A percentile compares a stretch with the other conserved stretches of the same genome.
Conservation (phyloP, 2,329 filamentous ascomycete species). For the Phialophora tarda region DNA sequence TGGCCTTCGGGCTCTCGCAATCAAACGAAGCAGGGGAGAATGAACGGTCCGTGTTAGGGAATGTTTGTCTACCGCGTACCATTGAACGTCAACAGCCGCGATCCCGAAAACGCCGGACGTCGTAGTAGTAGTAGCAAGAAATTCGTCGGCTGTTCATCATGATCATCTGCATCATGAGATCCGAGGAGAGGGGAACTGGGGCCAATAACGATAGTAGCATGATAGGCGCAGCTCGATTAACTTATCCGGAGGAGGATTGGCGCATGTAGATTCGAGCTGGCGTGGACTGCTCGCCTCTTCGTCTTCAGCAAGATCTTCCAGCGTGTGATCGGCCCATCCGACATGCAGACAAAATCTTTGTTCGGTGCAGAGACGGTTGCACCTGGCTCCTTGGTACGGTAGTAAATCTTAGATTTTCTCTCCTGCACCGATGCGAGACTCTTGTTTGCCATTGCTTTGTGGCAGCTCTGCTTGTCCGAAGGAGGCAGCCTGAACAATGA, state of each 20-base stretch:
- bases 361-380: not conserved
- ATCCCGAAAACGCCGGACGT: not conserved
- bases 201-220: not conserved
- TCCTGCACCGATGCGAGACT: not conserved
- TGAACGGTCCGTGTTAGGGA: not conserved
- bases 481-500: not conserved
- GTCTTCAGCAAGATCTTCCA: not conserved
- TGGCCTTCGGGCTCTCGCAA: conserved; percentile 14
- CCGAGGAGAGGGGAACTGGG: conserved; percentile 9
- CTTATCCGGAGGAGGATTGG: not conserved
- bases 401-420: not conserved
- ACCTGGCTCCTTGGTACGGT: not conserved
- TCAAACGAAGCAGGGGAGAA: conserved; percentile 22
- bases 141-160: not conserved
- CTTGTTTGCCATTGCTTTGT: not conserved
- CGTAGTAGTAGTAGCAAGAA: too few species aligned
- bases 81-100: conserved; percentile 14
- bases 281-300: not conserved
- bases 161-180: conserved; percentile 2
- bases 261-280: not conserved
- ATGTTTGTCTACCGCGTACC: not conserved
- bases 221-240: conserved; percentile 1
- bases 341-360: not conserved
- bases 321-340: not conserved
- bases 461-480: not conserved